These are phyloP conservation scores for Lentinula boryana DNA, from an alignment of 768 basidiomycete species.

Conservation along the genomic window DNA sequence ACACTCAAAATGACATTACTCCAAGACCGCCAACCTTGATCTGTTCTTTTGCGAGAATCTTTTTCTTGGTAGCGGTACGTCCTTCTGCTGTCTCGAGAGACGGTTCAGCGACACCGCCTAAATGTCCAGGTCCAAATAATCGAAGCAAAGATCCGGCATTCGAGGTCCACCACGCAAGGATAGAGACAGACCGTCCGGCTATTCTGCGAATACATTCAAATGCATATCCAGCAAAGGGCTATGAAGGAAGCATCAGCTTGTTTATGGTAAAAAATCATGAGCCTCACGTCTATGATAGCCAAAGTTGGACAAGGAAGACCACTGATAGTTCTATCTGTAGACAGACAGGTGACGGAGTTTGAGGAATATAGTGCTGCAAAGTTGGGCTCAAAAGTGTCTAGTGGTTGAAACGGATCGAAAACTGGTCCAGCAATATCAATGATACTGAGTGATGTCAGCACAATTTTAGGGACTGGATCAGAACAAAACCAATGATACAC, in stretches of 20 bases:
- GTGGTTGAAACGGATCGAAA: background rate
- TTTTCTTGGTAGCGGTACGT: background rate
- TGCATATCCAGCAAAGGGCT: background rate
- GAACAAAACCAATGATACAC: background rate
- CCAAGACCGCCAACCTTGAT: background rate
- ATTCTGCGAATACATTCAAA: background rate
- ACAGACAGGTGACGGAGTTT: background rate
- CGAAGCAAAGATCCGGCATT: background rate
- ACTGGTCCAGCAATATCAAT: background rate
- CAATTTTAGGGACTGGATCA: too few relatives aligned
- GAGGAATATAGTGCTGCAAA: background rate
- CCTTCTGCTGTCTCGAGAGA: background rate
- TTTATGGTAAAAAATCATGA: background rate
- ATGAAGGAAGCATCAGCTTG: background rate
- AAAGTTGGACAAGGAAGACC: background rate
- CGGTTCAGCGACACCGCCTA: background rate
- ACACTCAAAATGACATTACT: too few relatives aligned
- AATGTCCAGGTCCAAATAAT: background rate
- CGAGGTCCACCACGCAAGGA: background rate
- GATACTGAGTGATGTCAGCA: background rate
- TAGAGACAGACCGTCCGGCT: background rate
- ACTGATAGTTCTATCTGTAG: background rate
- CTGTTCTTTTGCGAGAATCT: background rate
- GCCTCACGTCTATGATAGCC: slow-evolving; percentile 4
- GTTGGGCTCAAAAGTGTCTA: background rate